Evolutionary conservation across 139 green algal species (phyloP), one percentile per base, ranked within the genome.

Genomic region (Auxenochlorella pyrenoidosa): DNA sequence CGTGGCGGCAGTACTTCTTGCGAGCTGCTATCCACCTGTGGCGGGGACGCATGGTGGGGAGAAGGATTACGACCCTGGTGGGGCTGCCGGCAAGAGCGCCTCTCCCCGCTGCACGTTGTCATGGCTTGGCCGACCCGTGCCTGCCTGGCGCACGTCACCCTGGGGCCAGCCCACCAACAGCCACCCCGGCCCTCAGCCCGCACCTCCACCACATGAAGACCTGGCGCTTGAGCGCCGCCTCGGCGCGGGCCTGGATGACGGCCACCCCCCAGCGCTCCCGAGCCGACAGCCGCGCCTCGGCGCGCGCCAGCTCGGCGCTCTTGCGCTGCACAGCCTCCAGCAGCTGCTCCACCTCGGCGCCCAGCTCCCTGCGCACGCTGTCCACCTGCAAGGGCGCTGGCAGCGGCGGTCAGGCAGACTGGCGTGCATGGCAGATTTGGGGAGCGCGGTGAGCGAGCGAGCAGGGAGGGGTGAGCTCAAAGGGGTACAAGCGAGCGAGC

Each of bases 371-470:
- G 0, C 93, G 91, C 72, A 95, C 79, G 63, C 83, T 75, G 70
- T 95, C 89, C 68, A 96, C 84, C 92, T 96, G 92, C 16, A 3
- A 28, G 21, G 30, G 38, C 10, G n/a, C n/a, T n/a, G n/a, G n/a
- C 19, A n/a, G 79, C 12, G 75, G 68, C 30, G 68, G 26, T 15
- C 28, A 36, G 68, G 26, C 47, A 54, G 47, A 54, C 8, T 10
- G 10, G 47, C 8, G 5, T 4, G 30, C 43, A 63, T 15, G 43
- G 30, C 2, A 30, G 30, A n/a, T 15, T n/a, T 6, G 8, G 38
- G 15, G 1, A 32, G 43, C 0, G 21, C 72, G 34, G 40, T 16
- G 40, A 34, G 38, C 58, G 72, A 0, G 8, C 6, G 32, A 4
- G 5, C 68, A 75, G 13, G 47, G 22, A 22, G 12, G 41, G 26